Conservation (phyloP, 225 moss, liverwort and hornwort species). For the Asterella californica region DNA sequence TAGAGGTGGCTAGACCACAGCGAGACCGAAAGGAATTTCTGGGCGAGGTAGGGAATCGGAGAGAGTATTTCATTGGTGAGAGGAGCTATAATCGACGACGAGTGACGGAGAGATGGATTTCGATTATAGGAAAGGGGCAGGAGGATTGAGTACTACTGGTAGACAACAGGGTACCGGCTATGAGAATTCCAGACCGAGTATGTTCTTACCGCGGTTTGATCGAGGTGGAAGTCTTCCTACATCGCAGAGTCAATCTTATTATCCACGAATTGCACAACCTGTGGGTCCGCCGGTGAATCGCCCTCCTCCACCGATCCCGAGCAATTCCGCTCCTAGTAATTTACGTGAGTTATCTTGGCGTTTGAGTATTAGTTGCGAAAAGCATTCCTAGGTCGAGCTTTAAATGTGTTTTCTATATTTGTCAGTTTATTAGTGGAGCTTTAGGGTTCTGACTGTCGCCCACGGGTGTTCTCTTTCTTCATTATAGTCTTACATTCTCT, state of each 20-base stretch:
- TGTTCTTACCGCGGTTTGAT: conserved; percentile 25
- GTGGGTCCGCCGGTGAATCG: conserved; percentile 46
- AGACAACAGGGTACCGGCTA: conserved; percentile 27
- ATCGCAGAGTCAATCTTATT: conserved; percentile 36
- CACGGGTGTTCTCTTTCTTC: neutral
- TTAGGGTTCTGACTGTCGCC: neutral
- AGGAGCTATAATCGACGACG: neutral
- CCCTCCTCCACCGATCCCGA: conserved; percentile 46
- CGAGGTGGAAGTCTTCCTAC: conserved; percentile 14
- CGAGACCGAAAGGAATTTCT: no score
- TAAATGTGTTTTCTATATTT: neutral
- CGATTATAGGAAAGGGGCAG: conserved; percentile 40
- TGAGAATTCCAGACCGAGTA: conserved; percentile 13
- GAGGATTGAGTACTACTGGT: conserved; percentile 21
- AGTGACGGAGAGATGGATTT: conserved; percentile 29
- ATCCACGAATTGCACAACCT: conserved; percentile 69
- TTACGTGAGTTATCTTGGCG: conserved; percentile 35
- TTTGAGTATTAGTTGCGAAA: neutral
- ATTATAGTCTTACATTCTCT: neutral
- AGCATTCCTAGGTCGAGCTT: neutral
- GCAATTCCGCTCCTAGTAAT: conserved; percentile 38
- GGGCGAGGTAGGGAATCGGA: no score
- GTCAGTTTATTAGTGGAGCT: neutral
- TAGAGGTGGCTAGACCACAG: no score
- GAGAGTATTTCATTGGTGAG: neutral